phyloP scores from a whole-genome alignment of 2,329 filamentous ascomycete species.

The Alternaria brassicicola region DNA sequence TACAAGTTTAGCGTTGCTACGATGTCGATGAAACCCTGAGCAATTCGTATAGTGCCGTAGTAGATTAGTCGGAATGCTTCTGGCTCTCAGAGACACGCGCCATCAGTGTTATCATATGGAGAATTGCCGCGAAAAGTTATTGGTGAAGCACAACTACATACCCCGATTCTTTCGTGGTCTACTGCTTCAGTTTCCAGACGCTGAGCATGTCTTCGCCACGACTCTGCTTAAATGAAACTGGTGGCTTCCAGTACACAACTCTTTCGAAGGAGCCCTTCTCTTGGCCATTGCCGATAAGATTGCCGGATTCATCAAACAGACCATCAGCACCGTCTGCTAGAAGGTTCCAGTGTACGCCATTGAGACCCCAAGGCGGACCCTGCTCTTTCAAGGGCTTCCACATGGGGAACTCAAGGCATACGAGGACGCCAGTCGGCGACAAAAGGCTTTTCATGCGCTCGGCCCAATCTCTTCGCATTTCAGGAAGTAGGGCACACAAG shows the following conservation, averaged over 20 bases:
- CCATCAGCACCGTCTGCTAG: constrained; percentile 18
- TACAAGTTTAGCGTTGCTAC: background rate
- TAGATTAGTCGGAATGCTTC: background rate
- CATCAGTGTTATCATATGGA: background rate
- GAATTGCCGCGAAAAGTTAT: background rate
- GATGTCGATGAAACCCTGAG: background rate
- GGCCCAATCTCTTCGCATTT: constrained; percentile 61
- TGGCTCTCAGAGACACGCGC: background rate
- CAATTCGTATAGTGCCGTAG: background rate
- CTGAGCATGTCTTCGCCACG: constrained; percentile 24
- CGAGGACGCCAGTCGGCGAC: constrained; percentile 56
- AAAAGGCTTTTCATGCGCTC: constrained; percentile 61
- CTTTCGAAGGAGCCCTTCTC: constrained; percentile 15
- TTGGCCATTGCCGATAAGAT: constrained; percentile 1
- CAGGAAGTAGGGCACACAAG: constrained; percentile 63
- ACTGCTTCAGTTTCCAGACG: constrained; percentile 22
- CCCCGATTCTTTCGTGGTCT: background rate
- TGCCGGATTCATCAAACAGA: constrained; percentile 16
- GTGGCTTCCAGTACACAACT: constrained; percentile 21
- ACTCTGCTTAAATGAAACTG: constrained; percentile 24
- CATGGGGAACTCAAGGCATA: constrained; percentile 76
- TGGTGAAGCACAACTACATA: background rate
- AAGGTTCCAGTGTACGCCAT: constrained; percentile 44
- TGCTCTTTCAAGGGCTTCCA: constrained; percentile 66
- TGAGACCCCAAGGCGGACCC: constrained; percentile 76